Percentiles rank a stretch among this genome's conserved stretches.
These are phyloP conservation scores for Talaromyces sp. DNA, from an alignment of 2,329 filamentous ascomycete genomes.

Conservation along the genomic window DNA sequence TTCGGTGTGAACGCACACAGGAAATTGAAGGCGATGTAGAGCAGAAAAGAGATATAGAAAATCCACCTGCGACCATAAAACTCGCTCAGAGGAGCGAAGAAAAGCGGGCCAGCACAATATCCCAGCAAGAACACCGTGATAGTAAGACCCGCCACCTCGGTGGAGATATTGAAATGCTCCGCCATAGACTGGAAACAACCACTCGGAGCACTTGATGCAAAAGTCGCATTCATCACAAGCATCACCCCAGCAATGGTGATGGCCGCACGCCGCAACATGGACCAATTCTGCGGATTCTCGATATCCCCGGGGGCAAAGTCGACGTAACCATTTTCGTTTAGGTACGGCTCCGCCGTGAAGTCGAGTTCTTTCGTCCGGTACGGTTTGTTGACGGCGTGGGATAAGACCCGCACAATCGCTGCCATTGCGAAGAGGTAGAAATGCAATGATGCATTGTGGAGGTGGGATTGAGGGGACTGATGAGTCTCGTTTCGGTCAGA, in stretches of 20 bases:
- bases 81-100: slow-evolving; percentile 69
- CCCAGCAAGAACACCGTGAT: slow-evolving; percentile 67
- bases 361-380: slow-evolving; percentile 50
- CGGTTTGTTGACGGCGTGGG: slow-evolving; percentile 57
- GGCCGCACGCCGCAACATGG: slow-evolving; percentile 39
- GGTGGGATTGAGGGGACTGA: no score
- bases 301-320: slow-evolving; percentile 56
- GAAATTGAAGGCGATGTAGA: slow-evolving; percentile 47
- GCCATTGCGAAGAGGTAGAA: slow-evolving; percentile 37
- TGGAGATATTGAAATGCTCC: slow-evolving; percentile 52
- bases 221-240: slow-evolving; percentile 58
- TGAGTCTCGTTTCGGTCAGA: neutral
- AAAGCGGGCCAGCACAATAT: slow-evolving; percentile 63
- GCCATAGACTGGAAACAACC: slow-evolving; percentile 46
- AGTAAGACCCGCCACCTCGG: slow-evolving; percentile 56
- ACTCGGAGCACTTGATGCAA: slow-evolving; percentile 52
- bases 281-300: slow-evolving; percentile 65
- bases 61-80: slow-evolving; percentile 59
- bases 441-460: neutral
- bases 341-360: slow-evolving; percentile 34
- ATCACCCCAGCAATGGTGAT: slow-evolving; percentile 20
- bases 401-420: slow-evolving; percentile 49
- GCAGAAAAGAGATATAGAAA: slow-evolving; percentile 45
- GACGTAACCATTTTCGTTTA: slow-evolving; percentile 56
- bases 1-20: slow-evolving; percentile 58